Base-by-base conservation (phyloP, 1,284 basidiomycete species). In the Sporisorium iseilematis-ciliati region DNA sequence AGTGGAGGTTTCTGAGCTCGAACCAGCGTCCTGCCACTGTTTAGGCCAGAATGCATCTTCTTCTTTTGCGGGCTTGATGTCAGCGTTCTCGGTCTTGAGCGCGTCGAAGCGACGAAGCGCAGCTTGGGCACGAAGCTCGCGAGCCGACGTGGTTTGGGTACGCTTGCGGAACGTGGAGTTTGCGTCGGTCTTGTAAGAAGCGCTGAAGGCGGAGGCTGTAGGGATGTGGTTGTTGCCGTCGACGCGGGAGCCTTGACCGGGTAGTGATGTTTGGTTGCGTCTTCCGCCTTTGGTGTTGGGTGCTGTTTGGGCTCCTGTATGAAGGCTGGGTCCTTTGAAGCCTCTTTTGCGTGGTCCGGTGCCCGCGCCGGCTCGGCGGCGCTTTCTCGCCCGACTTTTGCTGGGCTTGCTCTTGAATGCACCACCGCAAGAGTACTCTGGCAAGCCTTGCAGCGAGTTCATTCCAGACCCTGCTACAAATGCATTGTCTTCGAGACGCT, bases 131-230 rank as follows among this genome's bases (percentile, higher is more conserved):
- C 73, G 53, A 14, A 75, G 62, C 49, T 75, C 75, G 12, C 77
- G 57, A 12, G 73, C 73, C 14, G 59, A 55, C 3, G 58, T 57
- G 40, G 63, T 69, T 29, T 74, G 66, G 4, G 74, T 67, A 0
- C 73, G 63, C 40, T 78, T 81, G 25, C 79, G 72, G 42, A 81
- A 81, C 1, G 77, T 79, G 10, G 78, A 79, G 54, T 81, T 79
- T 7, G 54, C 45, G 50, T 81, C 79, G n/a, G 54, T n/a, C 40
- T 68, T 78, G 62, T 81, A 81, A 0, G 58, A 48, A 11, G 65
- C 31, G 38, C 41, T 58, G 31, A 43, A 50, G 1, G 71, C 72
- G 4, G 69, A 64, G 21, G 79, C 79, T 25, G 40, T 66, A 3
- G 75, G 77, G 2, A 79, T 4, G 35, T 66, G 62, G 57, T 81